These are phyloP conservation scores for Hypoxylon sp. DNA, from an alignment of 2,329 filamentous ascomycete species.

Conservation along the genomic window DNA sequence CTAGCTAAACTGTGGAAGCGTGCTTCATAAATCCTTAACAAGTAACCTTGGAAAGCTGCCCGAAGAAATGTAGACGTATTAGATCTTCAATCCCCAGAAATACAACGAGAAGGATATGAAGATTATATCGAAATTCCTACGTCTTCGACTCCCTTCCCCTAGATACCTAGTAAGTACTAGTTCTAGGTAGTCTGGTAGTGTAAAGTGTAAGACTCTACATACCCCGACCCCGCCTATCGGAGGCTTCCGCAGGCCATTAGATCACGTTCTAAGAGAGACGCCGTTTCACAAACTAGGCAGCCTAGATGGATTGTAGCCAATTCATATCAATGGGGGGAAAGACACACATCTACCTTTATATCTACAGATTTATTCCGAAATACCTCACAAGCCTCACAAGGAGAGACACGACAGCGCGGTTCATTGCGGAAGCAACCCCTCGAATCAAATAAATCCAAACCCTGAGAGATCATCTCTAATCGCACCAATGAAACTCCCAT, in stretches of 20 bases:
- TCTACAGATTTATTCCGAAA: slow-evolving; percentile 16
- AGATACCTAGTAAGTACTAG: slow-evolving; percentile 9
- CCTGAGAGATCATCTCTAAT: slow-evolving; percentile 39
- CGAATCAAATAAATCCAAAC: slow-evolving; percentile 33
- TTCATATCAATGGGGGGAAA: slow-evolving; percentile 19
- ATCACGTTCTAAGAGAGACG: slow-evolving; percentile 24
- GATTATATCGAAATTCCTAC: slow-evolving; percentile 42
- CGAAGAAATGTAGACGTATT: neutral
- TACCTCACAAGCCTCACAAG: slow-evolving; percentile 23
- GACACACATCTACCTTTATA: slow-evolving; percentile 11
- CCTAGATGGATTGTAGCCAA: slow-evolving; percentile 16
- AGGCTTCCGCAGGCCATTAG: slow-evolving; percentile 39
- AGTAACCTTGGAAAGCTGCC: neutral
- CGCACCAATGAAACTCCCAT: slow-evolving; percentile 40
- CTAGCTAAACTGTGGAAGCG: neutral
- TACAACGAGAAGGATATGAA: slow-evolving; percentile 22
- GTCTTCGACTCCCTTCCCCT: slow-evolving; percentile 12
- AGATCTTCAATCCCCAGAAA: slow-evolving; percentile 1
- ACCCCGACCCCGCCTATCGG: slow-evolving; percentile 39
- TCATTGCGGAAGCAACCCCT: slow-evolving; percentile 19
- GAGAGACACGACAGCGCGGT: slow-evolving; percentile 24
- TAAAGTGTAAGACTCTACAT: slow-evolving; percentile 18
- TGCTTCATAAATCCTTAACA: neutral
- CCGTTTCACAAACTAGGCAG: slow-evolving; percentile 31
- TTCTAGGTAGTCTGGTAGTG: slow-evolving; percentile 7